Conservation (phyloP, 768 basidiomycete species). For the Dacryopinax spathularia region DNA sequence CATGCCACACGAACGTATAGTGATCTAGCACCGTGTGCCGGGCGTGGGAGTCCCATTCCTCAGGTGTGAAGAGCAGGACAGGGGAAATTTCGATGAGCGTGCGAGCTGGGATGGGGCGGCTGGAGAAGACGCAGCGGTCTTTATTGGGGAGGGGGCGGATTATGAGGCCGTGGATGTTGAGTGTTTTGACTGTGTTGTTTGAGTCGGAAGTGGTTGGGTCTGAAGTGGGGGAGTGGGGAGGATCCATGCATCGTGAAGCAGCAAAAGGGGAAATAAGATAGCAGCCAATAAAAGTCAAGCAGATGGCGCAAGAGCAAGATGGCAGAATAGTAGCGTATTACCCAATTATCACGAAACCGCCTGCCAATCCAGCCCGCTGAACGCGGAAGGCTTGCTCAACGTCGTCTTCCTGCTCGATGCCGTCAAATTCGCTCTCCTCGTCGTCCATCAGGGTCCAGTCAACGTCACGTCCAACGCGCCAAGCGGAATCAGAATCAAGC, state of each 20-base stretch:
- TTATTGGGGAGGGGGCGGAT: conserved; percentile 17
- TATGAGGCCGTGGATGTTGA: conserved; percentile 22
- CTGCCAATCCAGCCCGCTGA: too few species aligned
- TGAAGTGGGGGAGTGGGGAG: not conserved
- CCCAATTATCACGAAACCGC: too few species aligned
- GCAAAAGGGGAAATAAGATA: too few species aligned
- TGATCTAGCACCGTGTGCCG: conserved; percentile 52
- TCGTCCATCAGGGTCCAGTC: too few species aligned
- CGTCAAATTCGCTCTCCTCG: too few species aligned
- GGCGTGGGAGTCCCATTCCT: conserved; percentile 57
- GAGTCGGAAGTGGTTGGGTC: not conserved
- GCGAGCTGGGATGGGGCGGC: conserved; percentile 38
- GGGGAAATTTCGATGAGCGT: conserved; percentile 75
- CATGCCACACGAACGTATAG: conserved; percentile 63
- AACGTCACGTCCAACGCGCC: too few species aligned
- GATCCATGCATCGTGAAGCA: not conserved
- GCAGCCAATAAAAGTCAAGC: not conserved
- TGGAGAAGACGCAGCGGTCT: conserved; percentile 34
- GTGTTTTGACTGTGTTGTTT: not conserved
- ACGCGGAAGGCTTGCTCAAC: too few species aligned
- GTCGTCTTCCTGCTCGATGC: too few species aligned
- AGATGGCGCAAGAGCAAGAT: not conserved
- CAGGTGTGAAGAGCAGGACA: conserved; percentile 55
- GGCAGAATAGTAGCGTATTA: not conserved
- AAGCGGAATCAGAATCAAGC: not conserved